phyloP scores from a whole-genome alignment of 129 eudicot species.

The carrot (Daucus carota) region DH1_v3.0 NC_030384.2:43021001-43021500 shows the following conservation, averaged over 20 bases:
- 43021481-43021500: background rate
- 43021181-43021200: conserved; percentile 4
- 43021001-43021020: background rate
- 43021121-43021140: background rate
- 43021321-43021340: background rate
- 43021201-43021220: conserved; percentile 2
- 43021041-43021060: background rate
- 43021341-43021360: background rate
- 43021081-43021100: background rate
- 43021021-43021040: background rate
- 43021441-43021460: too few relatives aligned
- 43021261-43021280: background rate
- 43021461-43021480: background rate
- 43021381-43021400: background rate
- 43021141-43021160: background rate
- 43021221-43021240: background rate
- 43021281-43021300: background rate
- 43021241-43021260: background rate
- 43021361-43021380: background rate
- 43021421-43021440: background rate
- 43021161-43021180: background rate
- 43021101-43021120: background rate
- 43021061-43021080: background rate
- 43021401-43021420: background rate
- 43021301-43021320: conserved; percentile 1